Base-by-base conservation (phyloP, 305 asterid species). In the Solanum hybrid region DNA sequence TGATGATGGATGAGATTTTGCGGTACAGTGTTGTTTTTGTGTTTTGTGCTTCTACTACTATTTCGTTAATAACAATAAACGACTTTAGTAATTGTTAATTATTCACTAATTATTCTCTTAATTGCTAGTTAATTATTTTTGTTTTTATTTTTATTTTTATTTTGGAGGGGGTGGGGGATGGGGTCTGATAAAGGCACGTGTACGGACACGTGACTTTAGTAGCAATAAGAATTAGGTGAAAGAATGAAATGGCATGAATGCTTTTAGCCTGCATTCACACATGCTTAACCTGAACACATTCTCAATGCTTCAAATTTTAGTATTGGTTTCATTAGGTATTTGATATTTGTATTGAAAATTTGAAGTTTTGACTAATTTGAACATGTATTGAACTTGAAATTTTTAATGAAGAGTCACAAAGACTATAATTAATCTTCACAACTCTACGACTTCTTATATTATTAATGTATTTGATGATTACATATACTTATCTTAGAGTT, bases 241-340 rank as follows among this genome's bases (percentile, higher is more conserved):
- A 79, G 93, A 92, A 92, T 88, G 92, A 89, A 94, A 94, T 89
- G 92, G 95, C 92, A 95, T 96, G 98, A 95, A 79, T 84, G 88
- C 51, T 60, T 60, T 56, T 85, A 22, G 32, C 77, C 51, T 56
- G 51, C 46, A 56, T 32, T 85, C 42, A 31, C 34, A 32, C 72
- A 60, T 60, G 72, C 27, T 60, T 60, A 60, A 60, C 27, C 72
- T 60, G 72, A 60, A 60, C 72, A 60, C 80, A 32, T 29, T 88
- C 40, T 40, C 88, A 60, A 31, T 76, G 16, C 36, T 20, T 88
- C 46, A 35, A 31, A 42, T 38, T 72, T 38, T 27, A 40, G 24
- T 13, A 26, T 78, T 75, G 4, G 4, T 51, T 14, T 3, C 3
- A 17, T 10, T 16, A 0, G 5, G 7, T 8, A 22, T 35, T 64